A percentile compares a stretch with the other conserved stretches of the same genome.
These are phyloP conservation scores for Gossypium stocksii DNA, from an alignment of 345 rosid genomes.

Conservation along the genomic window DNA sequence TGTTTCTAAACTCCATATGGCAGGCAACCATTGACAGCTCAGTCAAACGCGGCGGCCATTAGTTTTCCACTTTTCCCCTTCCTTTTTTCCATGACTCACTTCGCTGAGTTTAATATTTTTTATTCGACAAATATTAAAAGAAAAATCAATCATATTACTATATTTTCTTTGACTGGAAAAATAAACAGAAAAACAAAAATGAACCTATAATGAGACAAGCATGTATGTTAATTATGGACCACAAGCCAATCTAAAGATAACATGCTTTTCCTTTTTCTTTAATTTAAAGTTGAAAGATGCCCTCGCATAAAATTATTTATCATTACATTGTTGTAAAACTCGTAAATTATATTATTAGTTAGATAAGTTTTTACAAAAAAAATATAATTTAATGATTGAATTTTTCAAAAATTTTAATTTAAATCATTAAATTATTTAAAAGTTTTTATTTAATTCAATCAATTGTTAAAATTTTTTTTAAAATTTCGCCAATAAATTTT, in stretches of 20 bases:
- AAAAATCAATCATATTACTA: not conserved
- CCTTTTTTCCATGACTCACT: not conserved
- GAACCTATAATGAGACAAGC: not conserved
- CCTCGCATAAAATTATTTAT: too few species aligned
- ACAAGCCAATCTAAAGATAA: not conserved
- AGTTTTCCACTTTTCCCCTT: not conserved
- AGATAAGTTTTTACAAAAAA: too few species aligned
- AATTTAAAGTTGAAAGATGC: too few species aligned
- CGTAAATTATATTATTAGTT: too few species aligned
- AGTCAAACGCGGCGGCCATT: slow-evolving; percentile 24
- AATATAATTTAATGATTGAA: rapidly evolving
- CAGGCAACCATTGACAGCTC: not conserved
- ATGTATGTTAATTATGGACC: not conserved
- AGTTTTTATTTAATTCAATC: too few species aligned
- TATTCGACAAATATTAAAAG: not conserved
- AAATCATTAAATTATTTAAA: too few species aligned
- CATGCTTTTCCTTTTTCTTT: not conserved
- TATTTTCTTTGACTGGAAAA: not conserved
- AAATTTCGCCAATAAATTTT: rapidly evolving
- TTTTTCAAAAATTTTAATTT: rapidly evolving
- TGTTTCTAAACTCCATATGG: not conserved
- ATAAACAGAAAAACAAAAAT: not conserved
- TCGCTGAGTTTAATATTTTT: not conserved
- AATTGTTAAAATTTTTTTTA: rapidly evolving
- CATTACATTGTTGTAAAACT: too few species aligned